Percentiles rank a stretch among this genome's conserved stretches.
Evolutionary conservation across 352 stramenopile genomes (phyloP).

Genomic region (Phytophthora brassicae): DNA sequence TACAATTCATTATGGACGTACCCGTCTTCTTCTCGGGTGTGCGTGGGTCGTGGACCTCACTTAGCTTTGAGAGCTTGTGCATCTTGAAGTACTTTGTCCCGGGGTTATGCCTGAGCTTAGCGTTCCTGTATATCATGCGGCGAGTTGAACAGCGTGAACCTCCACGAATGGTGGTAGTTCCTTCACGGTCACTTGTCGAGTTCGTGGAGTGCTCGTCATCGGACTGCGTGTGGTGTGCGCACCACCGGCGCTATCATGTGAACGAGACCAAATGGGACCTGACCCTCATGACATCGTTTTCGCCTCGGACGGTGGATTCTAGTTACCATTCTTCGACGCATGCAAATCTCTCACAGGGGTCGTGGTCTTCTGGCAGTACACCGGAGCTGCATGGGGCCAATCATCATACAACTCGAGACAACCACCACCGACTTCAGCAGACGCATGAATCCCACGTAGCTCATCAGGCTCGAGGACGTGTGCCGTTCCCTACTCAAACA

Average conservation of each 20-base stretch:
- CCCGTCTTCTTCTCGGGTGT: constrained; percentile 36
- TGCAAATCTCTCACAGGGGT: constrained; percentile 40
- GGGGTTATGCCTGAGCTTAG: constrained; percentile 49
- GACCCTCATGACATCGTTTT: constrained; percentile 56
- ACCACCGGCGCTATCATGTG: constrained; percentile 65
- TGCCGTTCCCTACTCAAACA: constrained; percentile 16
- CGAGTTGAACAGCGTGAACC: constrained; percentile 66
- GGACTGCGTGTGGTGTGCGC: constrained; percentile 70
- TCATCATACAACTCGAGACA: constrained; percentile 25
- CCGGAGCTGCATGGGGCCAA: constrained; percentile 11
- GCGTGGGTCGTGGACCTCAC: constrained; percentile 23
- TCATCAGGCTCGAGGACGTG: constrained; percentile 10
- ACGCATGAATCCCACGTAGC: constrained; percentile 11
- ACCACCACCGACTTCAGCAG: constrained; percentile 31
- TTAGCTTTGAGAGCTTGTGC: constrained; percentile 44
- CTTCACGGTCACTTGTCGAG: constrained; percentile 55
- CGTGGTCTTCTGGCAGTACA: constrained; percentile 40
- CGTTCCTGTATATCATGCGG: constrained; percentile 78
- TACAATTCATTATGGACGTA: constrained; percentile 62
- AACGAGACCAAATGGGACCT: constrained; percentile 65
- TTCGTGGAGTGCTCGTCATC: constrained; percentile 74
- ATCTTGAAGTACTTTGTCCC: constrained; percentile 61
- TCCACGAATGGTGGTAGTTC: constrained; percentile 50
- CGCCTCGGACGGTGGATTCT: constrained; percentile 58
- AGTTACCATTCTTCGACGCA: constrained; percentile 55